Evolutionary conservation across 2,329 filamentous ascomycete species (phyloP).

Genomic region (Zymoseptoria brevis): DNA sequence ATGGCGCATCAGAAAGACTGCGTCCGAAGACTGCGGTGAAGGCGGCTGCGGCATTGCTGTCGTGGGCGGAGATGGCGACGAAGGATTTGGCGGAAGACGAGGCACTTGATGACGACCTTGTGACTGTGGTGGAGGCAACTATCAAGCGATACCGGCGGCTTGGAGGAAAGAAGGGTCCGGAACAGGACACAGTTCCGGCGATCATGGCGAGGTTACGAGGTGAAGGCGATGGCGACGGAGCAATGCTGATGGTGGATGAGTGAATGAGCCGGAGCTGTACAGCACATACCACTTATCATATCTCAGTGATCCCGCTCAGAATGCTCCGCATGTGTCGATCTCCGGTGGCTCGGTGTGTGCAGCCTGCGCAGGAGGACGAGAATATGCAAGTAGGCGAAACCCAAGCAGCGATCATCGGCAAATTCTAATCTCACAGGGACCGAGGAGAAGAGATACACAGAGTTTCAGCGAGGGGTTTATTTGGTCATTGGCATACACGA

Average conservation of each 20-base stretch:
- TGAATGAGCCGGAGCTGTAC: neutral
- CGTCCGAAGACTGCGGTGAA: conserved; percentile 36
- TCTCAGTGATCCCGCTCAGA: too few species aligned
- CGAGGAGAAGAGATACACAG: too few species aligned
- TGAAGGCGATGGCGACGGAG: neutral
- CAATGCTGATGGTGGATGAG: neutral
- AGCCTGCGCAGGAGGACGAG: too few species aligned
- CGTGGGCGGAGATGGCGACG: conserved; percentile 34
- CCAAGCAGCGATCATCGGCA: too few species aligned
- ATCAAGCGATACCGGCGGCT: conserved; percentile 25
- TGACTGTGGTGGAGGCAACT: conserved; percentile 42
- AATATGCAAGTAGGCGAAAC: too few species aligned
- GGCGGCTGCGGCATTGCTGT: conserved; percentile 43
- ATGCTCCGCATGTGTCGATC: too few species aligned
- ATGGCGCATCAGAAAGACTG: conserved; percentile 28
- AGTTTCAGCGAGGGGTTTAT: too few species aligned
- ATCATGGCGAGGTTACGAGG: neutral
- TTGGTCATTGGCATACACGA: too few species aligned
- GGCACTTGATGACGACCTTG: conserved; percentile 44
- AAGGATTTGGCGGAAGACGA: conserved; percentile 15
- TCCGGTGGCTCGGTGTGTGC: too few species aligned
- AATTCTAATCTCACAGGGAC: too few species aligned
- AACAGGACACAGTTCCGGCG: neutral
- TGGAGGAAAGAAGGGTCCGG: neutral
- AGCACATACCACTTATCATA: neutral